A percentile compares a stretch with the other conserved stretches of the same genome.
These are phyloP conservation scores for Ophiostoma montium DNA, from an alignment of 2,329 filamentous ascomycete genomes.

Conservation along the genomic window DNA sequence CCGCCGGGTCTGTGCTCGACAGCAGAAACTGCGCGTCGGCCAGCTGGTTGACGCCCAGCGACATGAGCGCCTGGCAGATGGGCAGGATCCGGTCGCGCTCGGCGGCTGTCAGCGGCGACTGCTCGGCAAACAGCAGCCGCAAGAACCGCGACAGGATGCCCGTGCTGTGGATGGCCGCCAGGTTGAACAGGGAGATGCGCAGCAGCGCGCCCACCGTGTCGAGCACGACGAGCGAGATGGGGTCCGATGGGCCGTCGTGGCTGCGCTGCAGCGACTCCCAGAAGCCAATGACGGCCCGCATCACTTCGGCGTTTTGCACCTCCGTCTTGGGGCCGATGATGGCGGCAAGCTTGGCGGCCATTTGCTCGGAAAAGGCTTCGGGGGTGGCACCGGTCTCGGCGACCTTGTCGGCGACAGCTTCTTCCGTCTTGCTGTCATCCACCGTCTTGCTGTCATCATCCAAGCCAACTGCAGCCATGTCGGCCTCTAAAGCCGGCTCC, in stretches of 20 bases:
- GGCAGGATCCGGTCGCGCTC: constrained; percentile 48
- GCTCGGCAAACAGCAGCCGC: constrained; percentile 41
- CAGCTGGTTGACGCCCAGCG: constrained; percentile 64
- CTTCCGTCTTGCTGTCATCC: background rate
- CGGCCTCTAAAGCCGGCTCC: background rate
- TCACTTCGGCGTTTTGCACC: constrained; percentile 48
- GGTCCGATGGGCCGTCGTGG: constrained; percentile 22
- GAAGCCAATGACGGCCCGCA: constrained; percentile 46
- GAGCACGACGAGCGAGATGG: constrained; percentile 49
- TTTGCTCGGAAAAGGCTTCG: no score
- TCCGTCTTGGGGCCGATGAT: constrained; percentile 37
- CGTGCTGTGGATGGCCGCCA: constrained; percentile 56
- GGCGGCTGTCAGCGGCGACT: constrained; percentile 33
- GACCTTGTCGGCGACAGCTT: background rate
- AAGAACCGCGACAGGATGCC: constrained; percentile 56
- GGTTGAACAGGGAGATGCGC: constrained; percentile 51
- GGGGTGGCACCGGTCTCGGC: constrained; percentile 2
- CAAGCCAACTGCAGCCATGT: background rate
- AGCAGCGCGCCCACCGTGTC: constrained; percentile 46
- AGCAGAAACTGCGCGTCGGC: constrained; percentile 69
- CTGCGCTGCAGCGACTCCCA: constrained; percentile 47
- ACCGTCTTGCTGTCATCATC: background rate
- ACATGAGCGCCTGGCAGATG: constrained; percentile 56
- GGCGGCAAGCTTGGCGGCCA: constrained; percentile 28
- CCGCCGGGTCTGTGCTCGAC: constrained; percentile 33